phyloP scores from a whole-genome alignment of 169 alveolate genomes.

The Plasmodium knowlesi region DNA sequence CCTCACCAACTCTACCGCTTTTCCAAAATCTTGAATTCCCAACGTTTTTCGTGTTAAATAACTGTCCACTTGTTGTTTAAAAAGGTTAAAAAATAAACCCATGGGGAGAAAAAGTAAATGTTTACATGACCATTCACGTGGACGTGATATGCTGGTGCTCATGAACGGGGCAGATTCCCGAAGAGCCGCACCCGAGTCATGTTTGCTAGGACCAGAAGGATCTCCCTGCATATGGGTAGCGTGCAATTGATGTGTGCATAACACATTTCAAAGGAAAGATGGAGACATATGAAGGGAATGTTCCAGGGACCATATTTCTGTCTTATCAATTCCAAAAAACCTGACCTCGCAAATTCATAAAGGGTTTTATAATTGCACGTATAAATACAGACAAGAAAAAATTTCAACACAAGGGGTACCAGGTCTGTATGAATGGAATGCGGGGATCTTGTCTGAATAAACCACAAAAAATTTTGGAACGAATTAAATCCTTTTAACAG shows the following conservation, averaged over 20 bases:
- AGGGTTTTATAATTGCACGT: constrained; percentile 51
- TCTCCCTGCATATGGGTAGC: neutral
- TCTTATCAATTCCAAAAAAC: constrained; percentile 58
- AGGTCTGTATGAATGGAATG: constrained; percentile 59
- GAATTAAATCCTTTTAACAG: constrained; percentile 39
- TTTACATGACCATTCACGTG: too few species aligned
- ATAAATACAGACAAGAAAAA: constrained; percentile 56
- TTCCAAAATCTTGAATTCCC: neutral
- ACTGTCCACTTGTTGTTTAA: neutral
- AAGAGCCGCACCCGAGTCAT: constrained; percentile 14
- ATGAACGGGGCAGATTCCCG: neutral
- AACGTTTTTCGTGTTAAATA: neutral
- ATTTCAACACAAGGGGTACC: constrained; percentile 64
- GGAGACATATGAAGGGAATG: constrained; percentile 28
- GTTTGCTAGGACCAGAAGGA: constrained; percentile 9
- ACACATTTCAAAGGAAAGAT: constrained; percentile 34
- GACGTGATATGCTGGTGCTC: neutral
- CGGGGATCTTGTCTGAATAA: constrained; percentile 67
- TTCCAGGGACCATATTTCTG: constrained; percentile 74
- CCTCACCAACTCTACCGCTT: neutral
- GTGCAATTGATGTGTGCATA: constrained; percentile 1
- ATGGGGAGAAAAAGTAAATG: neutral
- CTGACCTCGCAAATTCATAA: constrained; percentile 40
- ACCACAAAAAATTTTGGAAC: constrained; percentile 39
- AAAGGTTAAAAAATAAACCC: neutral